Percentiles rank a stretch among this genome's conserved stretches.
Evolutionary conservation across 2,329 filamentous ascomycete genomes (phyloP).

Genomic region (Nemania abortiva): DNA sequence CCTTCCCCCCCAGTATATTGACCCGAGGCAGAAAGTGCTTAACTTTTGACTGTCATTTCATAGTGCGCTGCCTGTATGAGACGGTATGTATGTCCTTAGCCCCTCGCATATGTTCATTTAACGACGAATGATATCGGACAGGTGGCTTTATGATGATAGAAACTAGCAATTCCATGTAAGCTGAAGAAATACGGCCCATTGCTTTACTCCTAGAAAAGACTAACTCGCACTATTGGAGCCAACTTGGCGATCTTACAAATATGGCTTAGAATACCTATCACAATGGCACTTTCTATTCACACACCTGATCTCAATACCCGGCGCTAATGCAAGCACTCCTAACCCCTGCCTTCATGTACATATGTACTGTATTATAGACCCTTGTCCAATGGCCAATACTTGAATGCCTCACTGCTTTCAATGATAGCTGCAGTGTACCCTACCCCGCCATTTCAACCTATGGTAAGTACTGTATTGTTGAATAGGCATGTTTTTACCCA

Average conservation of each 20-base stretch:
- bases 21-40: too few relatives aligned
- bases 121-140: too few relatives aligned
- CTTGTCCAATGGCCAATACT: too few relatives aligned
- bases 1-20: too few relatives aligned
- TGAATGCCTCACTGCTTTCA: too few relatives aligned
- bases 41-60: too few relatives aligned
- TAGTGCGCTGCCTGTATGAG: too few relatives aligned
- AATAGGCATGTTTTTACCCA: neutral
- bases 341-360: neutral
- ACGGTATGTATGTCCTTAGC: too few relatives aligned
- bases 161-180: too few relatives aligned
- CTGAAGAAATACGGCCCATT: too few relatives aligned
- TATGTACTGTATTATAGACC: neutral
- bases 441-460: neutral
- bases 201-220: neutral
- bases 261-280: neutral
- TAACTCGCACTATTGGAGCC: neutral
- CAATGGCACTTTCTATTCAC: neutral
- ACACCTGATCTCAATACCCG: neutral
- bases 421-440: neutral
- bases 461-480: neutral
- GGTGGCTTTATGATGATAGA: too few relatives aligned
- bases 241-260: neutral
- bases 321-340: conserved; percentile 38
- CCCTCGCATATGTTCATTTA: too few relatives aligned